Evolutionary conservation across 129 eudicot genomes (phyloP).

Genomic region (Chrysanthemum makinoi): DNA sequence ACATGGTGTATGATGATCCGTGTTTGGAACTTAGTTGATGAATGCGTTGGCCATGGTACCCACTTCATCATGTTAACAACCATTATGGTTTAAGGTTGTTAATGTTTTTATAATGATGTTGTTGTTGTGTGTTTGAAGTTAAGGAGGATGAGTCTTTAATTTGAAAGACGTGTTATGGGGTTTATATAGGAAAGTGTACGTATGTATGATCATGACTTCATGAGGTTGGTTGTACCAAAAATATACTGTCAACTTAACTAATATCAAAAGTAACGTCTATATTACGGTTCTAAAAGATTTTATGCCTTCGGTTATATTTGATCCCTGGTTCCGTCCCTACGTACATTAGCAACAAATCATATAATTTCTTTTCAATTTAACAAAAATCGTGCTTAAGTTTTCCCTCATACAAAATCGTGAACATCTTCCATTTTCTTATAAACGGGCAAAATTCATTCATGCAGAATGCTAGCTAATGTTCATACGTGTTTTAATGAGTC

Average conservation of each 20-base stretch:
- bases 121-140: slow-evolving; percentile 12
- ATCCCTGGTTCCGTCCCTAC: no score
- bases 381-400: no score
- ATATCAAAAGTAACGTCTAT: slow-evolving; percentile 21
- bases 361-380: no score
- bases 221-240: slow-evolving; percentile 4
- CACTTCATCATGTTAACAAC: slow-evolving; percentile 65
- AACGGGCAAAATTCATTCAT: no score
- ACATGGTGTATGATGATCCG: slow-evolving; percentile 33
- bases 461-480: background rate
- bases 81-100: slow-evolving; percentile 19
- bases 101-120: background rate
- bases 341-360: background rate
- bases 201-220: slow-evolving; percentile 2
- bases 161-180: background rate
- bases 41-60: slow-evolving; percentile 64
- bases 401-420: no score
- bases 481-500: background rate
- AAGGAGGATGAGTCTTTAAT: background rate
- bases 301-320: no score
- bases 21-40: slow-evolving; percentile 44
- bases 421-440: no score
- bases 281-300: no score
- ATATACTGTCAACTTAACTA: slow-evolving; percentile 6
- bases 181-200: slow-evolving; percentile 6